Conservation (phyloP, 352 stramenopile species). For the Pythium sp. region DNA sequence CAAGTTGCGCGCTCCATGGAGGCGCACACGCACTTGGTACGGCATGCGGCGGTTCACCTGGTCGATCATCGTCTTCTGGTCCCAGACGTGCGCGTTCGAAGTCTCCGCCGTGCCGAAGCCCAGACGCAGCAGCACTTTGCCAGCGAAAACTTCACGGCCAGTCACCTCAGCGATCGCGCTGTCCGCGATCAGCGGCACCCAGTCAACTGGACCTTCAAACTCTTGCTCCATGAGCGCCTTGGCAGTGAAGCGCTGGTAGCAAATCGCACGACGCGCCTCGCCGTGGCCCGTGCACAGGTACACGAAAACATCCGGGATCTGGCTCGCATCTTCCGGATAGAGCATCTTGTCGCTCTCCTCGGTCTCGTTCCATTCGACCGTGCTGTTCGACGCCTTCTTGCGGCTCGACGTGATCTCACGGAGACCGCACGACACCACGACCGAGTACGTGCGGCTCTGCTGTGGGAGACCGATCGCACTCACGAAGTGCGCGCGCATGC, state of each 20-base stretch:
- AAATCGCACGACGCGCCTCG: slow-evolving; percentile 57
- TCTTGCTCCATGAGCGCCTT: slow-evolving; percentile 47
- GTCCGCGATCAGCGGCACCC: slow-evolving; percentile 67
- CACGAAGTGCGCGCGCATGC: slow-evolving; percentile 67
- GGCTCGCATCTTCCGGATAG: slow-evolving; percentile 40
- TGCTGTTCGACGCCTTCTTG: slow-evolving; percentile 57
- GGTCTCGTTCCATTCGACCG: slow-evolving; percentile 79
- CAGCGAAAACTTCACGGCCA: slow-evolving; percentile 54
- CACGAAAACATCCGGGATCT: slow-evolving; percentile 84
- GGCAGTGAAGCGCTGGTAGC: slow-evolving; percentile 70
- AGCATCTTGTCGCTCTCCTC: slow-evolving; percentile 70
- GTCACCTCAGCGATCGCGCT: slow-evolving; percentile 47
- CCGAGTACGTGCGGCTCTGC: slow-evolving; percentile 35
- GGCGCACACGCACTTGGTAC: slow-evolving; percentile 73
- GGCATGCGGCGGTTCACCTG: slow-evolving; percentile 55
- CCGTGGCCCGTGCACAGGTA: slow-evolving; percentile 70
- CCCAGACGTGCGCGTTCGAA: slow-evolving; percentile 47
- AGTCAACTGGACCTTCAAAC: slow-evolving; percentile 47
- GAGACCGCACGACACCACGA: slow-evolving; percentile 56
- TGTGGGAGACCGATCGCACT: slow-evolving; percentile 55
- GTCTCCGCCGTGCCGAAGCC: slow-evolving; percentile 63
- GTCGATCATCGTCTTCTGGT: slow-evolving; percentile 53
- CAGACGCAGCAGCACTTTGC: slow-evolving; percentile 63
- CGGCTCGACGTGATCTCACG: slow-evolving; percentile 48
- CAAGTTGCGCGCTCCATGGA: slow-evolving; percentile 52